These are phyloP conservation scores for Basipetospora chlamydospora DNA, from an alignment of 2,329 filamentous ascomycete species.

Conservation along the genomic window DNA sequence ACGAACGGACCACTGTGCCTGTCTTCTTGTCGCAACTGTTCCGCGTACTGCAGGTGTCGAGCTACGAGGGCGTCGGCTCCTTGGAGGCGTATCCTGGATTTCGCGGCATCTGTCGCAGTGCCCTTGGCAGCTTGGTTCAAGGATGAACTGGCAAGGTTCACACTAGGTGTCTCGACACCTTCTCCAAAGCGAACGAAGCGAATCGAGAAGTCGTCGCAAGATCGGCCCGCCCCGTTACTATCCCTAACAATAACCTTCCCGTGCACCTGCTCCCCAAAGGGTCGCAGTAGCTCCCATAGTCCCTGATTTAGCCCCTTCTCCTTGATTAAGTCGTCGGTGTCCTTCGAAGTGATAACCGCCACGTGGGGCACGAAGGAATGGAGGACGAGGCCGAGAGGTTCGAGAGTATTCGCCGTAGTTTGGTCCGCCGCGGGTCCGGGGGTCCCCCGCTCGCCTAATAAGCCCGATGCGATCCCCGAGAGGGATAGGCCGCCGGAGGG, in stretches of 20 bases:
- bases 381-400: slow-evolving; percentile 54
- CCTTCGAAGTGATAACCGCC: slow-evolving; percentile 70
- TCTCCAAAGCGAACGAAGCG: slow-evolving; percentile 64
- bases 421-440: slow-evolving; percentile 29
- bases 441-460: slow-evolving; percentile 36
- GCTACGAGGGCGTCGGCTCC: slow-evolving; percentile 72
- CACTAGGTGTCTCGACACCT: slow-evolving; percentile 36
- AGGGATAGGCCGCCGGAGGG: slow-evolving; percentile 46
- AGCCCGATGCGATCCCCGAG: slow-evolving; percentile 40
- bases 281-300: slow-evolving; percentile 71
- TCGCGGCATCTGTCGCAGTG: slow-evolving; percentile 6
- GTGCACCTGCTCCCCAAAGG: slow-evolving; percentile 76
- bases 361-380: slow-evolving; percentile 82
- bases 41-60: slow-evolving; percentile 62
- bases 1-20: slow-evolving; percentile 23
- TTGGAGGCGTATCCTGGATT: slow-evolving; percentile 22
- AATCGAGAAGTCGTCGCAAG: slow-evolving; percentile 81
- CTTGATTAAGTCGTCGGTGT: slow-evolving; percentile 65
- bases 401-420: slow-evolving; percentile 30
- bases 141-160: slow-evolving; percentile 14
- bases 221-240: slow-evolving; percentile 68
- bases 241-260: slow-evolving; percentile 86
- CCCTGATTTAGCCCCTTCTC: slow-evolving; percentile 77
- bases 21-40: slow-evolving; percentile 35
- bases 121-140: slow-evolving; percentile 1